Conservation (phyloP, 2,329 filamentous ascomycete species). For the Verticillium tricorpus region DNA sequence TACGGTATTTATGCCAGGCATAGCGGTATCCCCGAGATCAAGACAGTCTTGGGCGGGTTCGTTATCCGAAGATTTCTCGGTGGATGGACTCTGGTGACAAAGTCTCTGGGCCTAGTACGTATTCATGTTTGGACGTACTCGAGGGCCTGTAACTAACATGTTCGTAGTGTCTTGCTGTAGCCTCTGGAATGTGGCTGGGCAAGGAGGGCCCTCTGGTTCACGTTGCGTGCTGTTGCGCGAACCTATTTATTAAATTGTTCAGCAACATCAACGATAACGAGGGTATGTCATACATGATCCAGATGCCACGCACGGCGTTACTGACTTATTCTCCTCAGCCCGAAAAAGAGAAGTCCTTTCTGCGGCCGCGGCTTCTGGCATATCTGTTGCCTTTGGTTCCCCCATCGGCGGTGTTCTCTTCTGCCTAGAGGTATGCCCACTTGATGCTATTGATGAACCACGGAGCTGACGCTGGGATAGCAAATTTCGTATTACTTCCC, state of each 20-base stretch:
- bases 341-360: conserved; percentile 91
- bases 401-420: conserved; percentile 94
- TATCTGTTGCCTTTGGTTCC: conserved; percentile 90
- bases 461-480: conserved; percentile 28
- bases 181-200: conserved; percentile 92
- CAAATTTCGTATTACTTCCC: conserved; percentile 97
- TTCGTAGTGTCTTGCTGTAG: conserved; percentile 77
- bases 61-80: conserved; percentile 86
- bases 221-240: conserved; percentile 94
- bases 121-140: conserved; percentile 7
- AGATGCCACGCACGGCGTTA: neutral
- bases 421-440: conserved; percentile 68
- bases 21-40: conserved; percentile 96
- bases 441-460: neutral
- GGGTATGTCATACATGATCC: conserved; percentile 42
- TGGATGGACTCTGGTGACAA: conserved; percentile 82
- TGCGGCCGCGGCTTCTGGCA: conserved; percentile 85
- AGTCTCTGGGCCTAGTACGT: conserved; percentile 78
- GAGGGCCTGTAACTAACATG: conserved; percentile 16
- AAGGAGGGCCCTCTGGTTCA: conserved; percentile 96
- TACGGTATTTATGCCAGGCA: conserved; percentile 89
- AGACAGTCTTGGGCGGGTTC: conserved; percentile 90
- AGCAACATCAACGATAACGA: conserved; percentile 79
- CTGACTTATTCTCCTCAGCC: conserved; percentile 42
- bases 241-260: conserved; percentile 88